Evolutionary conservation across 352 stramenopile species (phyloP).

Genomic region (Blastocystis sp.): DNA sequence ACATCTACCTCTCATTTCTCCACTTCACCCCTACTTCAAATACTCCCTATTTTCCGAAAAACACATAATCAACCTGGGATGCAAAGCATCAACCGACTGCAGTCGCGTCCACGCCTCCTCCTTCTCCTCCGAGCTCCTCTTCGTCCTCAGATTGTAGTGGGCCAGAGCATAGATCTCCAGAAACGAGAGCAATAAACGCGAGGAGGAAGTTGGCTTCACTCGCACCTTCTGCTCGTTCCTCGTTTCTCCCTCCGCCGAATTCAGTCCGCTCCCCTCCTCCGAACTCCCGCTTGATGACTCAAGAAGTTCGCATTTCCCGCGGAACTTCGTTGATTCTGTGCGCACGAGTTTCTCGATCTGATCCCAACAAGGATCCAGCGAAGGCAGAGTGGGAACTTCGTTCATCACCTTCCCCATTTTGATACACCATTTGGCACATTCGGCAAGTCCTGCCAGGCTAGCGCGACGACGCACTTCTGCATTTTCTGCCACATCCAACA

Average conservation of each 20-base stretch:
- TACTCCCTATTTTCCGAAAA: not conserved
- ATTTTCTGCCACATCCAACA: not conserved
- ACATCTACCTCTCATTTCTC: not conserved
- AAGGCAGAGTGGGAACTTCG: not conserved
- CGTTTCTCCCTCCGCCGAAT: not conserved
- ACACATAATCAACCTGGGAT: not conserved
- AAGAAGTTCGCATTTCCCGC: not conserved
- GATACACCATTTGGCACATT: conserved; percentile 50
- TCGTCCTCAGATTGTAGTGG: not conserved
- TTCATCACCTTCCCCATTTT: conserved; percentile 38
- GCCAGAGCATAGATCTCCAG: conserved; percentile 39
- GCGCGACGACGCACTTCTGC: not conserved
- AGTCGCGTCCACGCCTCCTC: not conserved
- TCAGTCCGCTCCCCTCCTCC: not conserved
- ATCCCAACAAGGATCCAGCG: not conserved
- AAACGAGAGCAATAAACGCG: conserved; percentile 18
- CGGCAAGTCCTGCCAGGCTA: conserved; percentile 17
- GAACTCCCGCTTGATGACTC: not conserved
- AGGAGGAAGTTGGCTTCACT: not conserved
- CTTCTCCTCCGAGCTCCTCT: not conserved
- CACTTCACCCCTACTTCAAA: not conserved
- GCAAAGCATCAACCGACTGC: not conserved
- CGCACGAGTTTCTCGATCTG: not conserved
- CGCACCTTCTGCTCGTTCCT: not conserved
- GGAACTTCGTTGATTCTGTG: not conserved